These are phyloP conservation scores for Casaregolazyma lundiana DNA, from an alignment of 1,139 yeast genomes.

Conservation along the genomic window DNA sequence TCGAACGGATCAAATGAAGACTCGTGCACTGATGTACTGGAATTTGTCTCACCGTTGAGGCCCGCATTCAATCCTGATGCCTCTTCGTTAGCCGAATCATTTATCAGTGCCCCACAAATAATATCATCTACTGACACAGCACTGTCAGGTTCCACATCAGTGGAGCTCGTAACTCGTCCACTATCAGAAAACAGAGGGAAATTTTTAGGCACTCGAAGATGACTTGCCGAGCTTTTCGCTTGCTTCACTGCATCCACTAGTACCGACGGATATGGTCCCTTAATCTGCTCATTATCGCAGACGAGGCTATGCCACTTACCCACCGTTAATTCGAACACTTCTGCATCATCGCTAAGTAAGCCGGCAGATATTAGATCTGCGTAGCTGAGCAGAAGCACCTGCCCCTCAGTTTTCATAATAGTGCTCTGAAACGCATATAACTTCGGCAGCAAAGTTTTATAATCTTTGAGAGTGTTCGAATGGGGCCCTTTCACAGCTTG, in stretches of 20 bases:
- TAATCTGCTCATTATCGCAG: constrained; percentile 8
- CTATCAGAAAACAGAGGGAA: constrained; percentile 15
- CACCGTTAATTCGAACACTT: constrained; percentile 2
- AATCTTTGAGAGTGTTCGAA: too few relatives aligned
- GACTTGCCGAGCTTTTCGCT: constrained; percentile 5
- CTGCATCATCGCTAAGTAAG: constrained; percentile 8
- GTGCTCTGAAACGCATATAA: neutral
- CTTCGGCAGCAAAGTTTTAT: neutral
- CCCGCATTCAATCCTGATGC: neutral
- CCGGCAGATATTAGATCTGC: constrained; percentile 11
- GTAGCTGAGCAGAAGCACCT: neutral
- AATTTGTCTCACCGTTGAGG: neutral
- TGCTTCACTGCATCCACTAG: constrained; percentile 15
- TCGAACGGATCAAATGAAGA: neutral
- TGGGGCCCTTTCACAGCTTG: too few relatives aligned
- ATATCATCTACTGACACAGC: constrained; percentile 3
- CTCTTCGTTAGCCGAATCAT: neutral
- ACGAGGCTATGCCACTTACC: constrained; percentile 13
- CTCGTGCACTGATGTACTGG: neutral
- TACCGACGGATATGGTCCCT: constrained; percentile 14
- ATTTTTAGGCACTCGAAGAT: constrained; percentile 12
- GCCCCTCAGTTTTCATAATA: constrained; percentile 2
- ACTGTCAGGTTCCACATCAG: neutral
- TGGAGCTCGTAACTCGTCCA: constrained; percentile 6
- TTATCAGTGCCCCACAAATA: constrained; percentile 2